Evolutionary conservation across 208 protist genomes (phyloP), one percentile per base, ranked within the genome.

Genomic region (Zelonia costaricensis): DNA sequence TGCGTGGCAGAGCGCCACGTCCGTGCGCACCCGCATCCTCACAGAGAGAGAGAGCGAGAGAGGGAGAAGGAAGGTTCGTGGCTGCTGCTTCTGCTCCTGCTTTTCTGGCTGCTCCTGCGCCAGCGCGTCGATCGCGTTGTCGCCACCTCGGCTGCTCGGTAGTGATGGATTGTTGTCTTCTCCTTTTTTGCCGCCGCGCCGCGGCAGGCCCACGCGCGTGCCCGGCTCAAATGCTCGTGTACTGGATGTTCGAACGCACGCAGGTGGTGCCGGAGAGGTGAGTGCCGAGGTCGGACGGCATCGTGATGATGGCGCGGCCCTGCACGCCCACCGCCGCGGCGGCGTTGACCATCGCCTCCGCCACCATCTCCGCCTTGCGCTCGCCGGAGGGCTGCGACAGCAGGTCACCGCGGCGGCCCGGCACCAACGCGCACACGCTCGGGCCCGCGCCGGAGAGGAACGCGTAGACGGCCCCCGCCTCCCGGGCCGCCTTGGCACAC

Each of bases 371-470:
- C n/a, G 77, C 81, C 25, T 49, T 42, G 47, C 81, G 86, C 62
- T 93, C 82, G 1, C 44, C 66, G 1, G 30, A 31, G 15, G 77
- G 80, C 61, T 88, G 82, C 10, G 76, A 63, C 27, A 90, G 73
- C 8, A 81, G 59, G 20, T 92, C 85, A 30, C 86, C 82, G 16
- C 67, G 66, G 10, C 82, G 82, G 38, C 82, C 81, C 13, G 77
- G 20, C 7, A 92, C 86, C 38, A 95, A 59, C 12, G 90, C 90
- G 49, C 84, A 89, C 12, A 95, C 80, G 7, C 77, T 88, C 8
- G 90, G 90, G 6, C 86, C 90, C 5, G 90, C 86, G 15, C 84
- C 84, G 2, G 84, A 92, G 31, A 93, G 72, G 58, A 95, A 95
- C 18, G 76, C 74, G 62, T 91, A 89, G n/a, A 76, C 72, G 0